Conservation (phyloP, 129 eudicot species). For the Pulicaria dysenterica region DNA sequence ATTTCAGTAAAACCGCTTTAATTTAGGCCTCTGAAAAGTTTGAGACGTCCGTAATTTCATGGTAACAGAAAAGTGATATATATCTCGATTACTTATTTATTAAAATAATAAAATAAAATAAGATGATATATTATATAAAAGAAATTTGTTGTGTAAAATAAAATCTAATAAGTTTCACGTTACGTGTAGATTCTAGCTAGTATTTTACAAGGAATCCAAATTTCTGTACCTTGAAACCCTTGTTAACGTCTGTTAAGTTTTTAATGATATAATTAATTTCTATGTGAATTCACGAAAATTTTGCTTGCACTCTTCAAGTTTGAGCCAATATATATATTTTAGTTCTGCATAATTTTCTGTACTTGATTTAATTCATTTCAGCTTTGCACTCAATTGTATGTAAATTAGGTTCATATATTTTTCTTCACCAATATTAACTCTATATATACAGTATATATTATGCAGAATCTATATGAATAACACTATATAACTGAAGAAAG, state of each 20-base stretch:
- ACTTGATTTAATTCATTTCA: constrained; percentile 20
- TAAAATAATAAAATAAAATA: background rate
- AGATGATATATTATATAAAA: background rate
- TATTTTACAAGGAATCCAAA: background rate
- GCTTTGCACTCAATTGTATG: background rate
- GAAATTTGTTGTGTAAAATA: background rate
- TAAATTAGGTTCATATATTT: constrained; percentile 13
- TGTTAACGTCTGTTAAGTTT: background rate
- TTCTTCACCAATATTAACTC: background rate
- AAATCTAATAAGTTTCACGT: no score
- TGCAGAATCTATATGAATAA: background rate
- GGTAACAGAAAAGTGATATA: no score
- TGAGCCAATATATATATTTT: background rate
- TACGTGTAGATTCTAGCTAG: no score
- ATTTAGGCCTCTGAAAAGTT: no score
- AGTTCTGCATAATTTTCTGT: constrained; percentile 20
- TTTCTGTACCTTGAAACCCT: background rate
- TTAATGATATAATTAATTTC: background rate
- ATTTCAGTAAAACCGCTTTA: no score
- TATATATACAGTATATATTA: background rate
- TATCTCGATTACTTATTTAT: no score
- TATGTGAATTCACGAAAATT: constrained; percentile 3
- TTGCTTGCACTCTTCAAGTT: constrained; percentile 23
- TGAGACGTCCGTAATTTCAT: no score
- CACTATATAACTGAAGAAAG: no score